Percentiles rank a stretch among this genome's conserved stretches.
Evolutionary conservation across 345 rosid genomes (phyloP).

Genomic region (Microcos paniculata): DNA sequence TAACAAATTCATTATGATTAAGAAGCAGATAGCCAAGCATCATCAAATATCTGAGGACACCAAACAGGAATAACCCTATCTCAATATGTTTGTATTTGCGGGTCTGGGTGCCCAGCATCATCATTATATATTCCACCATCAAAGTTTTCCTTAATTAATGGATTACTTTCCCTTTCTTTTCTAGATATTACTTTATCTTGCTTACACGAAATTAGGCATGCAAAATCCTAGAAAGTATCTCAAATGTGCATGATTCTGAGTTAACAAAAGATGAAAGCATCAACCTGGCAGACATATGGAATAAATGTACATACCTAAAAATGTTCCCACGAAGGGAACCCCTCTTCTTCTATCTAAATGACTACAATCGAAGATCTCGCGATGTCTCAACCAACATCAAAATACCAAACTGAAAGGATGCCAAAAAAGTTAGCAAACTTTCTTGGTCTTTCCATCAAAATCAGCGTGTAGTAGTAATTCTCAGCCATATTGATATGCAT

Average conservation of each 20-base stretch:
- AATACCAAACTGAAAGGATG: neutral
- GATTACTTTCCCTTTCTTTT: neutral
- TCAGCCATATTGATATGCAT: neutral
- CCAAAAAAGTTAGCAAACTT: neutral
- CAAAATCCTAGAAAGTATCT: neutral
- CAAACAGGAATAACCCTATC: neutral
- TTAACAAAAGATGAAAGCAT: too few species aligned
- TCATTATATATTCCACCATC: neutral
- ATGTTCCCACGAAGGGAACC: neutral
- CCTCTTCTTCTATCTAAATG: neutral
- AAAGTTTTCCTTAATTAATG: neutral
- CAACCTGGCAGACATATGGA: too few species aligned
- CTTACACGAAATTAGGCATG: neutral
- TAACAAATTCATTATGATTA: neutral
- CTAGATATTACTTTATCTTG: neutral
- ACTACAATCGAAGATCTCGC: neutral
- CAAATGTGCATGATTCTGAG: neutral
- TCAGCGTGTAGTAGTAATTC: conserved; percentile 2
- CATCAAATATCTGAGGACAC: neutral
- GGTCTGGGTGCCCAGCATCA: neutral
- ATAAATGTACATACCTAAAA: neutral
- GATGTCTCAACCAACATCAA: conserved; percentile 2
- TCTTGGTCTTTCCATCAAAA: conserved; percentile 2
- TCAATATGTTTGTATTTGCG: neutral
- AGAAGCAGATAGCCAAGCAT: conserved; percentile 2